Evolutionary conservation across 2,329 filamentous ascomycete species (phyloP).

Genomic region (Corinectria fuckeliana): DNA sequence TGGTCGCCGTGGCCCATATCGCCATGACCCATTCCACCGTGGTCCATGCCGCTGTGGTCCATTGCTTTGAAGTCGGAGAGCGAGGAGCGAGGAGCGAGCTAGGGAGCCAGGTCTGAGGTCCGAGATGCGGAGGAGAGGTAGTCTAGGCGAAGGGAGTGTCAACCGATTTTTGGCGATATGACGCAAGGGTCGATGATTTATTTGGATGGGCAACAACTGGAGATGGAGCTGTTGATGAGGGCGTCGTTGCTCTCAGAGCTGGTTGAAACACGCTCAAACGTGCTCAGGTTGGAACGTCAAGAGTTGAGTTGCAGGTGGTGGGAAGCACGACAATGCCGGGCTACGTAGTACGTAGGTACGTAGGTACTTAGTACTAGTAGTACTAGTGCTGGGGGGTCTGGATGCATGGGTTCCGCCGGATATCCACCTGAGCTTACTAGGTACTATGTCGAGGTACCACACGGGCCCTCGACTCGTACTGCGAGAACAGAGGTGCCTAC

Average conservation of each 20-base stretch:
- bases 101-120: background rate
- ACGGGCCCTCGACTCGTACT: background rate
- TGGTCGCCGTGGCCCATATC: conserved; percentile 65
- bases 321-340: too few species aligned
- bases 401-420: background rate
- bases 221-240: background rate
- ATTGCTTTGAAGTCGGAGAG: conserved; percentile 37
- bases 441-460: background rate
- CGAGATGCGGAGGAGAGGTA: background rate
- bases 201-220: background rate
- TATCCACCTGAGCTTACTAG: too few species aligned
- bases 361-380: too few species aligned
- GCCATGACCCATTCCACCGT: conserved; percentile 51
- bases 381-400: background rate
- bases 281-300: conserved; percentile 40
- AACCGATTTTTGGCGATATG: too few species aligned
- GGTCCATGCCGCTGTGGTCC: conserved; percentile 53
- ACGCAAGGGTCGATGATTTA: too few species aligned
- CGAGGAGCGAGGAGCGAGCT: background rate
- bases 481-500: background rate
- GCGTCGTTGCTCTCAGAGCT: conserved; percentile 3
- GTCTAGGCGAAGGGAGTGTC: too few species aligned
- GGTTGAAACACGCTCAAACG: conserved; percentile 50
- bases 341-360: background rate
- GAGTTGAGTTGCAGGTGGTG: background rate